These are phyloP conservation scores for Penicillium alfredii DNA, from an alignment of 495 filamentous ascomycete species.

Conservation along the genomic window DNA sequence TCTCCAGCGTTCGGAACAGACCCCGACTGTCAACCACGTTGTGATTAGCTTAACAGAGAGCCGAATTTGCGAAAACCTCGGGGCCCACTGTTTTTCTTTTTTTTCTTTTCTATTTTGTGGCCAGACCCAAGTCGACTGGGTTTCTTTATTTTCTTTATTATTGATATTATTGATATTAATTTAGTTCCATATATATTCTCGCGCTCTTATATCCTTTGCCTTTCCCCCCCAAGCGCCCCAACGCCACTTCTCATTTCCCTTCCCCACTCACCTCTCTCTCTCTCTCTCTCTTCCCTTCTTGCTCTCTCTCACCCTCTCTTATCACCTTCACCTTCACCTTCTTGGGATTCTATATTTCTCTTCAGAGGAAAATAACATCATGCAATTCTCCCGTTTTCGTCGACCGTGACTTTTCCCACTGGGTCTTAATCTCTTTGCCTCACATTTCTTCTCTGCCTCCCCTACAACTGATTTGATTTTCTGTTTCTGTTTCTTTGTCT, in stretches of 20 bases:
- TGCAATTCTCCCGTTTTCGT: constrained; percentile 20
- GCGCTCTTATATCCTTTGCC: constrained; percentile 8
- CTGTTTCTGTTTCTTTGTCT: too few species aligned
- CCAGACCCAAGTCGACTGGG: constrained; percentile 8
- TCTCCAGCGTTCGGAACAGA: constrained; percentile 8
- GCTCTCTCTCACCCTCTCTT: constrained; percentile 1
- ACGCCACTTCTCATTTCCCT: constrained; percentile 19
- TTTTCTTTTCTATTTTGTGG: constrained; percentile 3
- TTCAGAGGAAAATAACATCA: constrained; percentile 14
- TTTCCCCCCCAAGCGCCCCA: constrained; percentile 11
- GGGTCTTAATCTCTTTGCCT: not conserved
- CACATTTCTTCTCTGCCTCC: constrained; percentile 2
- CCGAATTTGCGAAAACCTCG: too few species aligned
- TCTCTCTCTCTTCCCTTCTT: not conserved
- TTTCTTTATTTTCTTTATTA: constrained; percentile 8
- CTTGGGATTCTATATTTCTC: too few species aligned
- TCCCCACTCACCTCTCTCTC: not conserved
- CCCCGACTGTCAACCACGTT: constrained; percentile 11
- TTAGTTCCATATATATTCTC: constrained; percentile 9
- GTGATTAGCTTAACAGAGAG: too few species aligned
- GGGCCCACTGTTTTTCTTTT: not conserved
- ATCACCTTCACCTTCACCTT: not conserved
- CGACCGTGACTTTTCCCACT: constrained; percentile 16
- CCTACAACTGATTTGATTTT: too few species aligned
- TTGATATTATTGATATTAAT: constrained; percentile 4